Conservation (phyloP, 495 filamentous ascomycete species). For the Aspergillus taichungensis region DNA sequence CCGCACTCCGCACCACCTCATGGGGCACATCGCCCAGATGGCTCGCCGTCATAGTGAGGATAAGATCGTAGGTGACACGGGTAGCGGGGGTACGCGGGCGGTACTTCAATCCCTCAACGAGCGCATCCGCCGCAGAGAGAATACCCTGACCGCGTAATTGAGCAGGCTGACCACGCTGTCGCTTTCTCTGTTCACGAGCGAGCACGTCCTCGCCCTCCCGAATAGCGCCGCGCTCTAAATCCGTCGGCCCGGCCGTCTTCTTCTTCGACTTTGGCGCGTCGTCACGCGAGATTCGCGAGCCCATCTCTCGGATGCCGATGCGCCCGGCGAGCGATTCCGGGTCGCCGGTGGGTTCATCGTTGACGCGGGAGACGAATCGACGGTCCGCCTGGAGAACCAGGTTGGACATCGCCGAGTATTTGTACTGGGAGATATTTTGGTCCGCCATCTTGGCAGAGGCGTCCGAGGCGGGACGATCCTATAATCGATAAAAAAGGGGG, state of each 20-base stretch:
- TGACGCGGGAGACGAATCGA: slow-evolving; percentile 83
- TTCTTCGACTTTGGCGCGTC: slow-evolving; percentile 69
- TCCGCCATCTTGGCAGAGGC: slow-evolving; percentile 61
- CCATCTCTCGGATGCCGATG: slow-evolving; percentile 91
- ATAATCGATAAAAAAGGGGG: slow-evolving; percentile 8
- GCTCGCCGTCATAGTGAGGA: slow-evolving; percentile 79
- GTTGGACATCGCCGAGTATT: slow-evolving; percentile 99
- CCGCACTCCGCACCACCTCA: slow-evolving; percentile 87
- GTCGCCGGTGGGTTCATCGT: slow-evolving; percentile 93
- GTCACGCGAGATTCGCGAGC: slow-evolving; percentile 69
- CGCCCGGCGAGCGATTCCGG: slow-evolving; percentile 94
- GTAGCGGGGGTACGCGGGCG: slow-evolving; percentile 87
- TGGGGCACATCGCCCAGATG: slow-evolving; percentile 90
- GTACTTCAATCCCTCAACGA: slow-evolving; percentile 80
- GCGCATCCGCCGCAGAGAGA: slow-evolving; percentile 72
- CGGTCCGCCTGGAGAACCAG: slow-evolving; percentile 99
- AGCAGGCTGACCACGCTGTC: slow-evolving; percentile 63
- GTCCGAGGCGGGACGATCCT: slow-evolving; percentile 2
- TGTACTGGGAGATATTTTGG: slow-evolving; percentile 95
- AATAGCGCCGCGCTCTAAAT: slow-evolving; percentile 68
- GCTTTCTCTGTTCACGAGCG: slow-evolving; percentile 78
- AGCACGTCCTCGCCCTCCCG: slow-evolving; percentile 82
- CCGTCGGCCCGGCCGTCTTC: slow-evolving; percentile 52
- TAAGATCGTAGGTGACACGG: slow-evolving; percentile 90
- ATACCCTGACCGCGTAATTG: slow-evolving; percentile 72